phyloP scores from a whole-genome alignment of 176 grass and related monocot genomes.

The Elymus sibiricus region DNA sequence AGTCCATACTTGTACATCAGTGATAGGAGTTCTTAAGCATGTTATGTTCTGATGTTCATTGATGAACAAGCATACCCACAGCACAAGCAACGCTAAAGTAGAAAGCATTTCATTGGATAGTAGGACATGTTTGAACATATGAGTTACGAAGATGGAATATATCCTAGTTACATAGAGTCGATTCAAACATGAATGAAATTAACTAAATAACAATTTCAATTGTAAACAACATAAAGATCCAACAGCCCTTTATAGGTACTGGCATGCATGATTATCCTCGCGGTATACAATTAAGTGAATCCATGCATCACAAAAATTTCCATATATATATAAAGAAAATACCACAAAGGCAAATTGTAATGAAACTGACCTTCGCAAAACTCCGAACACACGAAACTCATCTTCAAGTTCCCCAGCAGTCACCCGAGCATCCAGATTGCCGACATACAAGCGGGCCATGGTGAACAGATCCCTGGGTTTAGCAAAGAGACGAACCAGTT shows the following conservation, averaged over 20 bases:
- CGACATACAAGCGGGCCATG: conserved; percentile 91
- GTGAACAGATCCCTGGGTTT: conserved; percentile 27
- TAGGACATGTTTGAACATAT: not conserved
- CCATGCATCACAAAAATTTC: not conserved
- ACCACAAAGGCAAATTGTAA: not conserved
- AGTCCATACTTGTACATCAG: not conserved
- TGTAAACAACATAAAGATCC: not conserved
- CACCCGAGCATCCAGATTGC: conserved; percentile 73
- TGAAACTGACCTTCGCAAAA: conserved; percentile 65
- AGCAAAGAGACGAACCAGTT: not conserved
- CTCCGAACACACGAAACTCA: conserved; percentile 79
- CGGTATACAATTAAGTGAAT: not conserved
- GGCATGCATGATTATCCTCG: not conserved
- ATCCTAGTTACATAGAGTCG: too few species aligned
- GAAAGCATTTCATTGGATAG: not conserved
- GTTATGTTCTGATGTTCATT: too few species aligned
- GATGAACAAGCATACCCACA: too few species aligned
- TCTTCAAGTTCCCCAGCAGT: conserved; percentile 88
- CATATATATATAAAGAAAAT: not conserved
- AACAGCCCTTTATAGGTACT: not conserved
- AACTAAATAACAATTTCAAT: not conserved
- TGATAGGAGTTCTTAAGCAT: not conserved
- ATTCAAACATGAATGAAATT: too few species aligned
- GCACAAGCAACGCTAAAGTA: not conserved
- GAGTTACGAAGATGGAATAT: too few species aligned